These are phyloP conservation scores for Metrosideros polymorpha DNA, from an alignment of 441 rosid genomes.

Conservation along the genomic window DNA sequence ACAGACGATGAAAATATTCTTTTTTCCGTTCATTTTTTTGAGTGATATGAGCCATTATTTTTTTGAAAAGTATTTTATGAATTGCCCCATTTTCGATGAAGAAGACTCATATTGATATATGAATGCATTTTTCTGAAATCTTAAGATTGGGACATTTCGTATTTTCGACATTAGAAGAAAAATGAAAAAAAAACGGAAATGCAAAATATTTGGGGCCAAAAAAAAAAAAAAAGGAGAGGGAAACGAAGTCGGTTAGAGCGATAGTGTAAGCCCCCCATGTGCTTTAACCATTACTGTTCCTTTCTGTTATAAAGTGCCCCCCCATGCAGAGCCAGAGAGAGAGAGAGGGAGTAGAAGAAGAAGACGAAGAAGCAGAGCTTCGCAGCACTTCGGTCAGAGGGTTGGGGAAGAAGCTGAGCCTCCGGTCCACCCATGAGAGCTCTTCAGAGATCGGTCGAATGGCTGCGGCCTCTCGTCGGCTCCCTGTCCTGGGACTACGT, in stretches of 20 bases:
- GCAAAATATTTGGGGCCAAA: neutral
- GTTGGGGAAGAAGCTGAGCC: neutral
- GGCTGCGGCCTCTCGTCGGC: conserved; percentile 70
- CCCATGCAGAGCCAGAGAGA: neutral
- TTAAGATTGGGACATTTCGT: too few species aligned
- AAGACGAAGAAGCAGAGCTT: neutral
- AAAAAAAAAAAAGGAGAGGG: too few species aligned
- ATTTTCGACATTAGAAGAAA: too few species aligned
- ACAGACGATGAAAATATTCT: too few species aligned
- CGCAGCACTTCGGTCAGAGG: neutral
- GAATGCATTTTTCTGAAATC: too few species aligned
- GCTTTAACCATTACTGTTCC: neutral
- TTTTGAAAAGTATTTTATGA: too few species aligned
- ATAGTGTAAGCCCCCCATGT: fast-evolving
- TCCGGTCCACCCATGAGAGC: conserved; percentile 22
- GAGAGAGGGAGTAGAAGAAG: neutral
- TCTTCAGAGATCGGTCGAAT: conserved; percentile 33
- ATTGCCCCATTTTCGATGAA: too few species aligned
- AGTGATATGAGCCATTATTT: too few species aligned
- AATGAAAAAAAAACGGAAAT: neutral
- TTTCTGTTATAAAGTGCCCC: neutral
- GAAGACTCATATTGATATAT: too few species aligned
- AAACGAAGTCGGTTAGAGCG: neutral
- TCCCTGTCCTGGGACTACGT: conserved; percentile 62
- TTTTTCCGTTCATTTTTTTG: too few species aligned